Evolutionary conservation across 257 asterid genomes (phyloP).

Genomic region (Cynanchum wilfordii): DNA sequence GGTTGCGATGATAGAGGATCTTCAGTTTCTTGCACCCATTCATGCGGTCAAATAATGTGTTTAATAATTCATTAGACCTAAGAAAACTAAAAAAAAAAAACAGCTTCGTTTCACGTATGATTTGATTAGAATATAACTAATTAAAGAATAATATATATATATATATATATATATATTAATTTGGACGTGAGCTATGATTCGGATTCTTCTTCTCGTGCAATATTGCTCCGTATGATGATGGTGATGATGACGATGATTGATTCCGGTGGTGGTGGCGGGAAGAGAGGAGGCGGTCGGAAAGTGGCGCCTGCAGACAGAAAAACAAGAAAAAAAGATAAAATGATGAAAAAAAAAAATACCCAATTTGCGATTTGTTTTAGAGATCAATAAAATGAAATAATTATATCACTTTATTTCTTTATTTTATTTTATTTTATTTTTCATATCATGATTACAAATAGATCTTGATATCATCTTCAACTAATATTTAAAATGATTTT

Average conservation of each 20-base stretch:
- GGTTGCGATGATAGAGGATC: no score
- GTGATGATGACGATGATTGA: not conserved
- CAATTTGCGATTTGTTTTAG: not conserved
- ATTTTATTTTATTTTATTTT: no score
- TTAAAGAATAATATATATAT: not conserved
- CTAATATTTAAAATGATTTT: no score
- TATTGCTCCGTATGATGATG: not conserved
- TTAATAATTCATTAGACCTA: not conserved
- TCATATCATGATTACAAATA: no score
- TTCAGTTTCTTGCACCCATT: not conserved
- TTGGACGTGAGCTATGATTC: not conserved
- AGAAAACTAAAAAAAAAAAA: no score
- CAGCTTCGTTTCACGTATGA: not conserved
- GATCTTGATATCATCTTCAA: no score
- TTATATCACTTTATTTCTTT: not conserved
- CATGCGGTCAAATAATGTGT: slow-evolving; percentile 17
- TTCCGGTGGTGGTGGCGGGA: not conserved
- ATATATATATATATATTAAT: not conserved
- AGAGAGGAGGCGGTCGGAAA: not conserved
- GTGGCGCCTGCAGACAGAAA: not conserved
- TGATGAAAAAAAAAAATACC: not conserved
- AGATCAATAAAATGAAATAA: not conserved
- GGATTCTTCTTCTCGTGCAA: slow-evolving; percentile 5
- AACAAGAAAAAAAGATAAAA: not conserved
- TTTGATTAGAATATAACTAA: not conserved